Base-by-base conservation (phyloP, 768 basidiomycete genomes). In the Kwoniella bestiolae region DNA sequence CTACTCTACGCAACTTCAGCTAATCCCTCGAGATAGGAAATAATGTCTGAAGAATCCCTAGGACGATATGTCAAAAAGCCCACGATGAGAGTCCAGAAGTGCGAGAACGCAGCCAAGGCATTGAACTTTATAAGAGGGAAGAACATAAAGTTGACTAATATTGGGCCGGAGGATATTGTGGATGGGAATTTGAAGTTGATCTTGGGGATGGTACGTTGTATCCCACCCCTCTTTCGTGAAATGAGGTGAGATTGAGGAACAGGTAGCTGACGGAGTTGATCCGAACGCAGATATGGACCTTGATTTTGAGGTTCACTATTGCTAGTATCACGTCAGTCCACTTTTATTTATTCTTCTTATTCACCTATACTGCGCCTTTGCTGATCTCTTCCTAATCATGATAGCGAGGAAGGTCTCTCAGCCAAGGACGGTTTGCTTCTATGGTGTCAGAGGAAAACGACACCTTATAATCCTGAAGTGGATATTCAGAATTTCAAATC, bases 121-220 rank as follows among this genome's bases (percentile, higher is more conserved):
- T 82, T 99, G 50, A 91, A 95, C 71, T 97, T 96, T 81, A 97
- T 99, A 81, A 90, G 89, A 32, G 91, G 91, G 16, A 84, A 94
- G 73, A 93, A 94, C 11, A 92, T 98, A 60, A 94, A 95, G 78
- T 84, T 99, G 68, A 98, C 94, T 34, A 98, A 98, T 81, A 97
- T 99, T 67, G 95, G 79, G 16, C 92, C 94, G 9, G 95, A 97
- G 86, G 95, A 98, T 80, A 96, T 98, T 78, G 94, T 99, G 62
- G 96, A 99, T 80, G 94, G 94, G n/a, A 96, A 95, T 80, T 82
- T 94, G 69, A 99, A 98, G 82, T 89, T 99, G 60, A 97, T 95
- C 56, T 86, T 98, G n/a, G 94, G 81, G 14, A 76, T 82, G 72
- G 78, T 79, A 56, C 55, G 76, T 56, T 28, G 18, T 50, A 5